A percentile compares a stretch with the other conserved stretches of the same genome.
Conservation (phyloP, 1,284 basidiomycete species). For the Ustilago hordei region DNA sequence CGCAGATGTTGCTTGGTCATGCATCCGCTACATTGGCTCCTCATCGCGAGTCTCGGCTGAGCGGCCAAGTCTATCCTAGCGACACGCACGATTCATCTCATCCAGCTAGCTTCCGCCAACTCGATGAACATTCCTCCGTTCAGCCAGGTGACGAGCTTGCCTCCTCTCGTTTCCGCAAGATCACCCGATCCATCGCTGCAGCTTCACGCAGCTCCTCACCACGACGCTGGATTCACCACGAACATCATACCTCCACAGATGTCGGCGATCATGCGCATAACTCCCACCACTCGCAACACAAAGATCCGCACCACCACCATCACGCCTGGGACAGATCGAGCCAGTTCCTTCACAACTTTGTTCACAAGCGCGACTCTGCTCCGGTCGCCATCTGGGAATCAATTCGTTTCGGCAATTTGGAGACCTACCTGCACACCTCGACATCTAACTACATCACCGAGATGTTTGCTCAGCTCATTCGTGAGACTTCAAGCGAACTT, state of each 20-base stretch:
- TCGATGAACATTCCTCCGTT: constrained; percentile 48
- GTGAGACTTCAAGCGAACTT: constrained; percentile 48
- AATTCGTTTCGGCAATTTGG: constrained; percentile 57
- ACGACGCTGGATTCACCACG: constrained; percentile 32
- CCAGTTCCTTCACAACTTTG: constrained; percentile 39
- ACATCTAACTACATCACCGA: constrained; percentile 50
- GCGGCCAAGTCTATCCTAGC: constrained; percentile 21
- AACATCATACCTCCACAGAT: constrained; percentile 18
- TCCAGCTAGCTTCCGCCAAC: constrained; percentile 36
- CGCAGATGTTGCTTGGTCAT: constrained; percentile 8
- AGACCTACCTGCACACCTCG: constrained; percentile 53
- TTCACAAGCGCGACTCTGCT: constrained; percentile 42
- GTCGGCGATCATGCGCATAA: constrained; percentile 20
- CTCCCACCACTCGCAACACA: constrained; percentile 5
- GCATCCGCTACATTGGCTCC: constrained; percentile 33
- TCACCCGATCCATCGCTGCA: constrained; percentile 44
- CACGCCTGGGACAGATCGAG: constrained; percentile 31
- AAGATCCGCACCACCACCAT: neutral
- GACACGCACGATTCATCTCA: constrained; percentile 5
- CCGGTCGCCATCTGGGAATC: constrained; percentile 65
- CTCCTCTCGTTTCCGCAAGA: constrained; percentile 45
- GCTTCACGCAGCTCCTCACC: constrained; percentile 43
- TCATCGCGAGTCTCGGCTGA: constrained; percentile 42
- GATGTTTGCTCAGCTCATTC: constrained; percentile 47
- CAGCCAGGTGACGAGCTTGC: constrained; percentile 36